A percentile compares a stretch with the other conserved stretches of the same genome.
phyloP scores from a whole-genome alignment of 2,329 filamentous ascomycete genomes.

The Fusarium solani-melongenae region DNA sequence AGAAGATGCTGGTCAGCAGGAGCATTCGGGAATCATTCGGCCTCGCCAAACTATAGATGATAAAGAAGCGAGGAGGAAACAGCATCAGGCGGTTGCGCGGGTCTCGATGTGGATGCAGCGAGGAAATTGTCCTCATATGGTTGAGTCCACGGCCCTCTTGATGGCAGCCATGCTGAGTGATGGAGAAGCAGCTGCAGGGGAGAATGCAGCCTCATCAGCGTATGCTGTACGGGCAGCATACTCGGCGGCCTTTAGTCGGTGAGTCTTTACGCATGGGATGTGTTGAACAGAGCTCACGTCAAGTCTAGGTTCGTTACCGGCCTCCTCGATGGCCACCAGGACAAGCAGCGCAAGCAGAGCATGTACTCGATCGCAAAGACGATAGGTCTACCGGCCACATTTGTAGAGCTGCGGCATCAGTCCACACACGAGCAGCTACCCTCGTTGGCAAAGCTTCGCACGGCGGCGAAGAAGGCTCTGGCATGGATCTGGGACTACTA shows the following conservation, averaged over 20 bases:
- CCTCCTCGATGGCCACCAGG: slow-evolving; percentile 78
- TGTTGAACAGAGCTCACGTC: not conserved
- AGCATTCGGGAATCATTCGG: not conserved
- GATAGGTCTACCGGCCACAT: slow-evolving; percentile 77
- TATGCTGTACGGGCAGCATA: slow-evolving; percentile 77
- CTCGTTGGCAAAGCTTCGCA: slow-evolving; percentile 76
- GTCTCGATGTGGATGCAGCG: slow-evolving; percentile 78
- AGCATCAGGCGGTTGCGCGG: slow-evolving; percentile 64
- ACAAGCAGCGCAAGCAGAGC: slow-evolving; percentile 73
- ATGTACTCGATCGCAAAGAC: slow-evolving; percentile 79
- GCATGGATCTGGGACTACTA: slow-evolving; percentile 92
- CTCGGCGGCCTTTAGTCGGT: slow-evolving; percentile 80
- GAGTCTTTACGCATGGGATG: slow-evolving; percentile 45
- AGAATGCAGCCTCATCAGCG: slow-evolving; percentile 55
- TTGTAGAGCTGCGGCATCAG: slow-evolving; percentile 90
- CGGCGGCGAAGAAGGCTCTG: slow-evolving; percentile 76
- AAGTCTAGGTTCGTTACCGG: slow-evolving; percentile 78
- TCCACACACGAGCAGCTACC: slow-evolving; percentile 91
- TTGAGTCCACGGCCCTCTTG: slow-evolving; percentile 82
- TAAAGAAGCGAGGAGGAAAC: slow-evolving; percentile 42
- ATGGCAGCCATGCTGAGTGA: slow-evolving; percentile 77
- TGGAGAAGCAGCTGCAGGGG: slow-evolving; percentile 49
- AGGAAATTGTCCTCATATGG: slow-evolving; percentile 79
- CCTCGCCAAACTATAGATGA: slow-evolving; percentile 4
- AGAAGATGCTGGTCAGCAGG: not conserved